These are phyloP conservation scores for Ceratocystis colombiana DNA, from an alignment of 2,329 filamentous ascomycete genomes.

Conservation along the genomic window DNA sequence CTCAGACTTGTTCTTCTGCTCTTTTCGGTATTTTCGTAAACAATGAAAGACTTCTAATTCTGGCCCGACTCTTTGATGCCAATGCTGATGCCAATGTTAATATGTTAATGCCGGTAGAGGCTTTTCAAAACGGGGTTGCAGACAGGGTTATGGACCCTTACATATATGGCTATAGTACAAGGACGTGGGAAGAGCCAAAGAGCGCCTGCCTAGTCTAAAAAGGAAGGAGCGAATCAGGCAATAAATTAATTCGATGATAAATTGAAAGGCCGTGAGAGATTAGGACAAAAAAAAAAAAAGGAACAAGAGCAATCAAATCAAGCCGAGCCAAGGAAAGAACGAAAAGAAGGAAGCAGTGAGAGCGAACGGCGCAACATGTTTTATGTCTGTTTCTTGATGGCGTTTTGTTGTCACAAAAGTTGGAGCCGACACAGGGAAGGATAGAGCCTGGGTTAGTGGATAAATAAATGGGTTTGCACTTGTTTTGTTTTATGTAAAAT, in stretches of 20 bases:
- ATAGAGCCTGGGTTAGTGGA: not conserved
- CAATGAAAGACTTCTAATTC: not conserved
- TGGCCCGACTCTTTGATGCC: not conserved
- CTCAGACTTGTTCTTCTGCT: not conserved
- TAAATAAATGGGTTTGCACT: not conserved
- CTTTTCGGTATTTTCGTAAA: not conserved
- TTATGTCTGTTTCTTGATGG: slow-evolving; percentile 8
- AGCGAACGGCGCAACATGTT: not conserved
- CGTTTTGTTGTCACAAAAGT: slow-evolving; percentile 2
- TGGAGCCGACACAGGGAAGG: not conserved
- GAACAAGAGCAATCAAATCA: not conserved
- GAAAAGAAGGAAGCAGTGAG: not conserved
- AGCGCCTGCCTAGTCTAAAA: no score
- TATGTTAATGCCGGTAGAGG: not conserved
- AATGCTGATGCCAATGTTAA: not conserved
- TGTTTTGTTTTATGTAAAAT: not conserved
- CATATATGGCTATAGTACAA: not conserved
- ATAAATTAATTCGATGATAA: not conserved
- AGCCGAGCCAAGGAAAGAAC: not conserved
- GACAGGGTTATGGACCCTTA: slow-evolving; percentile 12
- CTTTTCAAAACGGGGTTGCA: not conserved
- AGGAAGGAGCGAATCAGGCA: not conserved
- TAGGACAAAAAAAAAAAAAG: not conserved
- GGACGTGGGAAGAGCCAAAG: not conserved
- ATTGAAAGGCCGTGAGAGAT: not conserved